Percentiles rank a stretch among this genome's conserved stretches.
Conservation (phyloP, 208 protist genomes). For the Acanthamoeba rhysodes region DNA sequence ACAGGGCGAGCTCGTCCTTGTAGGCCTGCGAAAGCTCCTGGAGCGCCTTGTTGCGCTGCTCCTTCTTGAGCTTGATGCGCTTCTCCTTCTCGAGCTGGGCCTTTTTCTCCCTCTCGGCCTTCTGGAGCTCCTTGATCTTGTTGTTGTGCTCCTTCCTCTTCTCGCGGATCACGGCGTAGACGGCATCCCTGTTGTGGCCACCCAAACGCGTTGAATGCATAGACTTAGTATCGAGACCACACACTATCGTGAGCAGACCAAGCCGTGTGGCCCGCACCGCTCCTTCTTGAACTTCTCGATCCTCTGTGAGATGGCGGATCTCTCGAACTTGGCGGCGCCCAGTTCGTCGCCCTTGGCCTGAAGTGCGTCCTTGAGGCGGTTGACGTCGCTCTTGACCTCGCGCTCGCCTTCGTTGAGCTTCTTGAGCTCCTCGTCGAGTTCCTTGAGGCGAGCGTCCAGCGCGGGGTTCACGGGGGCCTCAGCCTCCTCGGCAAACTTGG, state of each 20-base stretch:
- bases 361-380: neutral
- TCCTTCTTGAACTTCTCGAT: conserved; percentile 8
- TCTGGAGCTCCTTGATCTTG: conserved; percentile 13
- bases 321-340: conserved; percentile 4
- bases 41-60: neutral
- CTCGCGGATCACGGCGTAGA: conserved; percentile 7
- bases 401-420: conserved; percentile 20
- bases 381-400: neutral
- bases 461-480: neutral
- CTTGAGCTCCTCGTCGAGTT: neutral
- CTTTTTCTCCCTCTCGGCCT: conserved; percentile 6
- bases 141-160: conserved; percentile 32
- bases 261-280: neutral
- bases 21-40: too few species aligned
- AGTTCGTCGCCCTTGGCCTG: conserved; percentile 19
- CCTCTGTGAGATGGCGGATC: neutral
- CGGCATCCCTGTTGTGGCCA: neutral
- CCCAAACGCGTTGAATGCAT: too few species aligned
- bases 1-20: neutral
- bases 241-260: too few species aligned
- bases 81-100: neutral
- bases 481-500: conserved; percentile 11
- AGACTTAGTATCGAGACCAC: too few species aligned
- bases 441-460: neutral
- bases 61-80: conserved; percentile 3